Evolutionary conservation across 2,329 filamentous ascomycete genomes (phyloP).

Genomic region (Alternaria angustiovoidea): DNA sequence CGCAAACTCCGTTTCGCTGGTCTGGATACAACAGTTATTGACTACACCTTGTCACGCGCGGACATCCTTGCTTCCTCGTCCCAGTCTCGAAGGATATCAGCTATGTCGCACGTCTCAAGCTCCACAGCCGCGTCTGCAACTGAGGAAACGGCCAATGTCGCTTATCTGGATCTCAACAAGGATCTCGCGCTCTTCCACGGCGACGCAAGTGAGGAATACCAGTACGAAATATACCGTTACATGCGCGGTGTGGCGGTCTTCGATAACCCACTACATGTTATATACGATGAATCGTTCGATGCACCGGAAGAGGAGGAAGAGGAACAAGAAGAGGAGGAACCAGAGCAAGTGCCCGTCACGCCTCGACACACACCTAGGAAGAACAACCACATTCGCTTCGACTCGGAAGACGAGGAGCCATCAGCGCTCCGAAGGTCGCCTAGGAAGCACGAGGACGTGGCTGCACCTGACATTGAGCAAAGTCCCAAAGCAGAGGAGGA

Average conservation of each 20-base stretch:
- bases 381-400: constrained; percentile 42
- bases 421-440: constrained; percentile 10
- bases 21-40: constrained; percentile 70
- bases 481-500: not conserved
- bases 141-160: constrained; percentile 39
- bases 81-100: constrained; percentile 14
- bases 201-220: constrained; percentile 59
- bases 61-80: constrained; percentile 49
- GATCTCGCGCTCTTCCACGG: constrained; percentile 57
- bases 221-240: constrained; percentile 65
- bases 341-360: constrained; percentile 10
- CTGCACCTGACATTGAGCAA: not conserved
- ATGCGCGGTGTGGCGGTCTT: constrained; percentile 58
- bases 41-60: constrained; percentile 73
- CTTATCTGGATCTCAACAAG: constrained; percentile 57
- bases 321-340: not conserved
- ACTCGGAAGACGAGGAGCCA: constrained; percentile 11
- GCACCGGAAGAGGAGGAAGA: not conserved
- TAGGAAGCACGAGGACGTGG: constrained; percentile 1
- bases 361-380: constrained; percentile 35
- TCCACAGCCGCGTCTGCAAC: constrained; percentile 4
- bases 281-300: constrained; percentile 6
- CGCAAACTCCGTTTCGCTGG: constrained; percentile 61
- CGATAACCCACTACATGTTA: constrained; percentile 51
- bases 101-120: constrained; percentile 16